Percentiles rank a stretch among this genome's conserved stretches.
Evolutionary conservation across 1,284 basidiomycete species (phyloP).

Genomic region (Moesziomyces globuligerus): DNA sequence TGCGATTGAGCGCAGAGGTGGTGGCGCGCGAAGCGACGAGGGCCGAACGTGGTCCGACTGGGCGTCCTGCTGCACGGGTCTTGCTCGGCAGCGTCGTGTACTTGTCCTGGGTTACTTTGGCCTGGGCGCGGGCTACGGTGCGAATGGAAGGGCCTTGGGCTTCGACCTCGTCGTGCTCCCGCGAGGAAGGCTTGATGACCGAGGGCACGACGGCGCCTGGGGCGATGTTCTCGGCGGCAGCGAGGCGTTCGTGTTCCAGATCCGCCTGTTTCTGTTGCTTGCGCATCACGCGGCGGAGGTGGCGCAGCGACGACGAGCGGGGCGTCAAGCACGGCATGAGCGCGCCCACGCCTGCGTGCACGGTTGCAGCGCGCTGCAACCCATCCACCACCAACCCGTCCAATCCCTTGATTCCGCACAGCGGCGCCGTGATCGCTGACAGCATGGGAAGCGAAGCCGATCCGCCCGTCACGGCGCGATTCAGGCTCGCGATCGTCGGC

Average conservation of each 20-base stretch:
- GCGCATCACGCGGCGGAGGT: conserved; percentile 33
- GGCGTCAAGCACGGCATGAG: conserved; percentile 31
- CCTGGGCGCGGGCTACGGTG: conserved; percentile 7
- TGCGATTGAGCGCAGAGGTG: conserved; percentile 11
- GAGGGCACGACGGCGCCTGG: conserved; percentile 31
- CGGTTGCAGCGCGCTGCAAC: conserved; percentile 30
- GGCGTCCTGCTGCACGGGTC: conserved; percentile 3
- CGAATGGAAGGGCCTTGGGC: conserved; percentile 13
- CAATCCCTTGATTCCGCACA: background rate
- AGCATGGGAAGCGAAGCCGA: conserved; percentile 27
- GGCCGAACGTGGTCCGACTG: conserved; percentile 17
- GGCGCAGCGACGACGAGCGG: conserved; percentile 37
- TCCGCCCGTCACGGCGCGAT: conserved; percentile 1
- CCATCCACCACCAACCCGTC: background rate
- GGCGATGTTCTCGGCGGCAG: conserved; percentile 31
- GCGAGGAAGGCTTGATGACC: background rate
- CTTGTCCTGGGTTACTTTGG: conserved; percentile 4
- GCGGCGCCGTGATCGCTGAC: conserved; percentile 1
- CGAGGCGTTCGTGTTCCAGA: conserved; percentile 21
- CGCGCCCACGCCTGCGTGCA: conserved; percentile 18
- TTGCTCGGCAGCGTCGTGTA: conserved; percentile 10
- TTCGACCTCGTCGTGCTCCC: background rate
- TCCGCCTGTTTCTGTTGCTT: conserved; percentile 39
- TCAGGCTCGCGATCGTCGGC: conserved; percentile 31
- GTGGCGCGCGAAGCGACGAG: conserved; percentile 10